Conservation (phyloP, 2,329 filamentous ascomycete species). For the Hymenoscyphus infarciens region DNA sequence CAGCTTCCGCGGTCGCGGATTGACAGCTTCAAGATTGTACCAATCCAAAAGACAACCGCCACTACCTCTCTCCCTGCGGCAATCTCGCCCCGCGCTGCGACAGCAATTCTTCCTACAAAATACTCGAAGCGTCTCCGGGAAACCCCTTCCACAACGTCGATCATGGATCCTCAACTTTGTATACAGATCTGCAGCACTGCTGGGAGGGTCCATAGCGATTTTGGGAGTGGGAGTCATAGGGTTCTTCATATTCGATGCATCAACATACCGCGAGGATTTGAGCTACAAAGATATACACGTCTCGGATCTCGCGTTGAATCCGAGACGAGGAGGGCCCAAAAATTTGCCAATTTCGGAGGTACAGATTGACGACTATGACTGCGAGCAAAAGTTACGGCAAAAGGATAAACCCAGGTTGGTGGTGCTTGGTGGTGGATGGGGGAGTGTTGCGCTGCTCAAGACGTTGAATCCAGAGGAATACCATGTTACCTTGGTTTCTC, state of each 20-base stretch:
- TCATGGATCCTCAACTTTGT: constrained; percentile 54
- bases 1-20: background rate
- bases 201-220: constrained; percentile 73
- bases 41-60: constrained; percentile 8
- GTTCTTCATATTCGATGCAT: constrained; percentile 93
- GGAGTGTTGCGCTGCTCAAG: constrained; percentile 87
- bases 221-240: constrained; percentile 66
- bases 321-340: constrained; percentile 83
- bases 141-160: constrained; percentile 47
- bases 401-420: constrained; percentile 92
- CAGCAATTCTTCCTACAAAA: constrained; percentile 17
- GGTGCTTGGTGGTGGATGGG: constrained; percentile 92
- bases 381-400: constrained; percentile 60
- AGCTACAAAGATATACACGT: constrained; percentile 71
- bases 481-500: constrained; percentile 91
- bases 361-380: constrained; percentile 85
- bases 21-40: constrained; percentile 7
- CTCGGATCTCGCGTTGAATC: constrained; percentile 78
- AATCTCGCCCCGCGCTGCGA: constrained; percentile 13
- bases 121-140: constrained; percentile 45
- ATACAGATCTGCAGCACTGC: constrained; percentile 65
- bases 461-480: constrained; percentile 87
- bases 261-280: constrained; percentile 75
- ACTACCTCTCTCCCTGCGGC: constrained; percentile 1
- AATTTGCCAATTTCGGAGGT: constrained; percentile 89